Conservation (phyloP, 768 basidiomycete species). For the Tricholoma sp. region DNA sequence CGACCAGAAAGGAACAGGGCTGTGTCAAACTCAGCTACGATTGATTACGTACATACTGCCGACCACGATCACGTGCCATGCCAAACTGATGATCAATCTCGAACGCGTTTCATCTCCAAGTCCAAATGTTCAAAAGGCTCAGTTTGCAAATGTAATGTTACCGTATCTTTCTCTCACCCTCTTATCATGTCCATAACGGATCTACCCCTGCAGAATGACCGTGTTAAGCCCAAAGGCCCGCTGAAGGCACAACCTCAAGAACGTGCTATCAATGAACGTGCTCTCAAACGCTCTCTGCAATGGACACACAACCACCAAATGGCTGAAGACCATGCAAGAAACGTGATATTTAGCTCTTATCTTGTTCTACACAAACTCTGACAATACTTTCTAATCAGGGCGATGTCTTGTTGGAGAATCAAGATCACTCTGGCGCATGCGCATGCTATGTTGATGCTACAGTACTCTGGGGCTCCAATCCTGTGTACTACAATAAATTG, state of each 20-base stretch:
- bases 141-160: too few species aligned
- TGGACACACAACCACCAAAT: conserved; percentile 12
- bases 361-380: neutral
- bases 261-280: conserved; percentile 8
- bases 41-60: neutral
- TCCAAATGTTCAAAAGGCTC: neutral
- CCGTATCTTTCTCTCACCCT: too few species aligned
- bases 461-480: conserved; percentile 15
- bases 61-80: neutral
- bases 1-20: too few species aligned
- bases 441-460: conserved; percentile 30
- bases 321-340: conserved; percentile 13
- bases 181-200: too few species aligned
- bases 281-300: conserved; percentile 11
- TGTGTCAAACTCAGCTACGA: too few species aligned
- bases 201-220: too few species aligned
- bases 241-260: conserved; percentile 3
- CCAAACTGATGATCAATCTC: too few species aligned
- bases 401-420: conserved; percentile 24
- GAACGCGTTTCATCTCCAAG: too few species aligned
- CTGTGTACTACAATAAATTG: conserved; percentile 15
- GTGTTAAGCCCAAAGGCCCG: too few species aligned
- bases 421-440: conserved; percentile 27
- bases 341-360: conserved; percentile 3
- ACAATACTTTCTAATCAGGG: conserved; percentile 19